phyloP scores from a whole-genome alignment of 208 protist genomes.

The Endotrypanum monterogeii region DNA sequence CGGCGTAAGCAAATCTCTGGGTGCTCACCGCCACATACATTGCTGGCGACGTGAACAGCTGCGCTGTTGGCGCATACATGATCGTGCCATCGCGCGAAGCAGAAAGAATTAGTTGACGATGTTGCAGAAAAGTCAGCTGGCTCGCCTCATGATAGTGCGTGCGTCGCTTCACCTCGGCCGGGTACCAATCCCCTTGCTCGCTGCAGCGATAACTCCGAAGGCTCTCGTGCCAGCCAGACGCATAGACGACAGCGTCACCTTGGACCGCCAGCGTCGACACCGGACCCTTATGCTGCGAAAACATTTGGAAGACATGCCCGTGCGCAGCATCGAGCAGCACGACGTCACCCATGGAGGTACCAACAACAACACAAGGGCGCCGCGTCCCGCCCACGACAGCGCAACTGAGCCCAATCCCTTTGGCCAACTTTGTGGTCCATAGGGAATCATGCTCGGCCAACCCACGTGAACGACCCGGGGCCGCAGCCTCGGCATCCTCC shows the following conservation, averaged over 20 bases:
- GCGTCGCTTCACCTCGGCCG: conserved; percentile 88
- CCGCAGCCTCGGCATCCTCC: not conserved
- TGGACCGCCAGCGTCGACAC: conserved; percentile 57
- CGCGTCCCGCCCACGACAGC: conserved; percentile 37
- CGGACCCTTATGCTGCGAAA: conserved; percentile 85
- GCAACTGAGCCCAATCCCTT: conserved; percentile 78
- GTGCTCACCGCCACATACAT: conserved; percentile 73
- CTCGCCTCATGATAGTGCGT: conserved; percentile 90
- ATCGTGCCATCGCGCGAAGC: conserved; percentile 81
- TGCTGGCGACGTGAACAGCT: conserved; percentile 70
- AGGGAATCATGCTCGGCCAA: conserved; percentile 64
- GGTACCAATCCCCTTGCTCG: conserved; percentile 52
- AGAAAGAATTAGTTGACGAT: conserved; percentile 74
- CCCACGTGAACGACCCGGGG: conserved; percentile 17
- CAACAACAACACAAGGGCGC: conserved; percentile 67
- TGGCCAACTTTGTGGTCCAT: conserved; percentile 74
- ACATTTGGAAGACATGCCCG: conserved; percentile 69
- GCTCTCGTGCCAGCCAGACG: conserved; percentile 88
- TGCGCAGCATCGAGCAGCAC: conserved; percentile 73
- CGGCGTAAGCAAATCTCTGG: conserved; percentile 73
- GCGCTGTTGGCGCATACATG: conserved; percentile 56
- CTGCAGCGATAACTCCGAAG: conserved; percentile 57
- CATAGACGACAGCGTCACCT: conserved; percentile 56
- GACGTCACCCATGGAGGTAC: conserved; percentile 84
- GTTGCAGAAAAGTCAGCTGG: conserved; percentile 53